Evolutionary conservation across 148 eudicot species (phyloP).

Genomic region (Vaccinium darrowii): DNA sequence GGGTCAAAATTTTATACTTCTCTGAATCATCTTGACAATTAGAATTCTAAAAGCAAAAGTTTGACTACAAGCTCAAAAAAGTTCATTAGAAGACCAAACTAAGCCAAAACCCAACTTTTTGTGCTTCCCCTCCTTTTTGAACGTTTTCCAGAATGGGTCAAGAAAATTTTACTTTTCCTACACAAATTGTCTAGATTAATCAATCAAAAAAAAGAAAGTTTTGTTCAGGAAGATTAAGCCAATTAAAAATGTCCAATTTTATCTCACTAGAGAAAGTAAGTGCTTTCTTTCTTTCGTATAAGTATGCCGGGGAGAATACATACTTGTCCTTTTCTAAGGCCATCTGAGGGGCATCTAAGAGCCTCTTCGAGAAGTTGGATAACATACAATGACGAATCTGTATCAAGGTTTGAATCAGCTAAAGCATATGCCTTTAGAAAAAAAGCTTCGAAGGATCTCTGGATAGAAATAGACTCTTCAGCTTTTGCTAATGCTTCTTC

Average conservation of each 20-base stretch:
- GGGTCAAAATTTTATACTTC: not conserved
- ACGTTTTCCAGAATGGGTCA: not conserved
- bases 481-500: conserved; percentile 88
- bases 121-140: not conserved
- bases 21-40: not conserved
- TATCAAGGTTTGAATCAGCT: conserved; percentile 82
- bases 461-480: conserved; percentile 70
- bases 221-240: not conserved
- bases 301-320: conserved; percentile 17
- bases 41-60: not conserved
- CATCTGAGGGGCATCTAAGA: conserved; percentile 87
- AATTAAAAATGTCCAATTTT: not conserved
- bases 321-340: conserved; percentile 95
- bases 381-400: conserved; percentile 64
- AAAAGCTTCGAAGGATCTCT: conserved; percentile 89
- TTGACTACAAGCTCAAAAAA: not conserved
- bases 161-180: not conserved
- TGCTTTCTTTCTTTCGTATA: not conserved
- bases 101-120: not conserved
- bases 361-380: conserved; percentile 82
- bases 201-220: no score
- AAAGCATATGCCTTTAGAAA: conserved; percentile 85
- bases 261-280: not conserved
- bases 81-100: not conserved
- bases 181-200: not conserved